Evolutionary conservation across 2,329 filamentous ascomycete genomes (phyloP).

Genomic region (Knufia petricola): DNA sequence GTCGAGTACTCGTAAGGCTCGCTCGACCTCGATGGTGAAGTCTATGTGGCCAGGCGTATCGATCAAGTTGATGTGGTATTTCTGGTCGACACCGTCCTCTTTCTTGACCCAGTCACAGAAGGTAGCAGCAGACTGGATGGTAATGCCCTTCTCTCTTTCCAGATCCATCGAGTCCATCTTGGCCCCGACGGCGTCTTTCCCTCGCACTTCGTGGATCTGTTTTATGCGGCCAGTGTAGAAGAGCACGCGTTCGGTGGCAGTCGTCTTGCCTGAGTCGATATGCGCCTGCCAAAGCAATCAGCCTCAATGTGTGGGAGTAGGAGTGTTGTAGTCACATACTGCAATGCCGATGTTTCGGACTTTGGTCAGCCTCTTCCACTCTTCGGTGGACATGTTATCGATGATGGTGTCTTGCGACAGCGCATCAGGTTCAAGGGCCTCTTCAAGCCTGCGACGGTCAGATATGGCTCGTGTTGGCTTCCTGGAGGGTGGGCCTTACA

Average conservation of each 20-base stretch:
- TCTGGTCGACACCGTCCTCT: constrained; percentile 72
- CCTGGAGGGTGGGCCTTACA: constrained; percentile 27
- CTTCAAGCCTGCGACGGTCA: constrained; percentile 37
- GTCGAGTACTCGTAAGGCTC: constrained; percentile 86
- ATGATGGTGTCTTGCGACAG: constrained; percentile 59
- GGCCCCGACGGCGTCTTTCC: constrained; percentile 86
- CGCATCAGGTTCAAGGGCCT: constrained; percentile 47
- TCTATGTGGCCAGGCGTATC: constrained; percentile 98
- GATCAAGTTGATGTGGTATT: constrained; percentile 96
- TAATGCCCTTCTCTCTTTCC: constrained; percentile 96
- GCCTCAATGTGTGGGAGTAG: constrained; percentile 8
- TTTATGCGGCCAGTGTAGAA: constrained; percentile 98
- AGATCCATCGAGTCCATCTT: constrained; percentile 99
- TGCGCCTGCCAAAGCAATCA: constrained; percentile 56
- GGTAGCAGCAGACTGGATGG: constrained; percentile 94
- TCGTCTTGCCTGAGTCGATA: constrained; percentile 98
- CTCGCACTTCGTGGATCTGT: constrained; percentile 91
- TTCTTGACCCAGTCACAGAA: constrained; percentile 95
- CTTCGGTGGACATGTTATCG: constrained; percentile 68
- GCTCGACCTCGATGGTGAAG: constrained; percentile 97
- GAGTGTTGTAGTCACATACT: constrained; percentile 40
- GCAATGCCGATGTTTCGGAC: constrained; percentile 98
- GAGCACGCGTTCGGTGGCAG: constrained; percentile 87
- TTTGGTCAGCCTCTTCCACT: constrained; percentile 65
- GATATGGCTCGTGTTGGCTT: neutral